Evolutionary conservation across 2,329 filamentous ascomycete genomes (phyloP), one percentile per base, ranked within the genome.

Genomic region (Alternaria novae-zelandiae): DNA sequence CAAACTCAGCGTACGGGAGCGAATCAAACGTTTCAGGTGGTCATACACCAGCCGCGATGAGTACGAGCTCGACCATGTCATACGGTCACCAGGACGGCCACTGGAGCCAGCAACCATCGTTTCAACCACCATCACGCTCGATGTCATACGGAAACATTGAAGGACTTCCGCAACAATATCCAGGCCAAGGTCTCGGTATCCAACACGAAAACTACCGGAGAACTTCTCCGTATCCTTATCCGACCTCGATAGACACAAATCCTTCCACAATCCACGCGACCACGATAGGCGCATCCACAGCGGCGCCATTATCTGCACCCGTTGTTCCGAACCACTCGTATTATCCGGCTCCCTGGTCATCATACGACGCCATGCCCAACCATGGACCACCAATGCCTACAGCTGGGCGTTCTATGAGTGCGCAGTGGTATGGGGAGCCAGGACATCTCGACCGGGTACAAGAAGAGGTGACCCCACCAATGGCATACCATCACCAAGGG

Each of bases 91-190:
- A 71, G 54, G 78, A 79, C 17, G 62, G 53, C n/a, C 76, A 74
- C 41, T 78, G 76, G 77, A 61, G 60, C 8, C 70, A 68, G 30
- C 70, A 75, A 55, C 68, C 71, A 26, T 59, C 67, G 13, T 74
- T 77, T 13, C 75, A 77, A 45, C 72, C 74, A 5, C 78, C 78
- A 5, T 70, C 75, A 23, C 68, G 78, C 57, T 79, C 78, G 7
- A 80, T 81, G 78, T 81, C 79, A 0, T 81, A 79, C 50, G 77
- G 78, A 5, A 77, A 80, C 41, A 79, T 80, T 10, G 79, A 81
- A 56, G 74, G 78, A 2, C 54, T 80, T 13, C 69, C 74, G 11
- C 75, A 75, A 21, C 75, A 79, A 11, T 79, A 75, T 51, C 62
- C 74, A 23, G 70, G 67, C 12, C 72, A 72, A 43, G 70, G 73